Evolutionary conservation across 2,329 filamentous ascomycete genomes (phyloP).

Genomic region (Penicillium oxalicum): DNA sequence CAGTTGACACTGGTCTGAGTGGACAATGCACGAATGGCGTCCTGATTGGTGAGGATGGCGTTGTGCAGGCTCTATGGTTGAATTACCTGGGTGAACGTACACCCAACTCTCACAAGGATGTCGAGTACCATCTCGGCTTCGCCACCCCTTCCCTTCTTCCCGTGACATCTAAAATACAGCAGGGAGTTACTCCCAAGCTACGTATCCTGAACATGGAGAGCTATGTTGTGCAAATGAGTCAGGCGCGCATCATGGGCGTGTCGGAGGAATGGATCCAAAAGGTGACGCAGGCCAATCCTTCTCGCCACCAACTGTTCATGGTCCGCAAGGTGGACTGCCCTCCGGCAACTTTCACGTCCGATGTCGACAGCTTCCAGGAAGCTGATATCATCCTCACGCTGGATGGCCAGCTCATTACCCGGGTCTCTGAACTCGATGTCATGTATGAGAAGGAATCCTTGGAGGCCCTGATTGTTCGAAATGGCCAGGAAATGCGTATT

Average conservation of each 20-base stretch:
- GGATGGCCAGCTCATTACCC: conserved; percentile 87
- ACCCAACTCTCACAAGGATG: conserved; percentile 72
- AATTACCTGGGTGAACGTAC: conserved; percentile 91
- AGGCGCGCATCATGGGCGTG: conserved; percentile 94
- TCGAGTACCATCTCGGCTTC: conserved; percentile 92
- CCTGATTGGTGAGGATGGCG: conserved; percentile 79
- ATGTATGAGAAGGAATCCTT: conserved; percentile 88
- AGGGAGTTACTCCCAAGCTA: conserved; percentile 70
- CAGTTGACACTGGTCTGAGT: conserved; percentile 86
- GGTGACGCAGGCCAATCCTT: conserved; percentile 80
- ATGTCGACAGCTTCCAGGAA: conserved; percentile 67
- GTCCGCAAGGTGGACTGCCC: conserved; percentile 79
- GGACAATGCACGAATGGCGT: conserved; percentile 92
- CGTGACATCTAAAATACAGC: conserved; percentile 79
- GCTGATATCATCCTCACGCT: conserved; percentile 88
- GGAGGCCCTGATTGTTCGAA: conserved; percentile 78
- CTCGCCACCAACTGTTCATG: conserved; percentile 97
- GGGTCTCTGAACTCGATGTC: conserved; percentile 84
- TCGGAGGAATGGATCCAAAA: conserved; percentile 92
- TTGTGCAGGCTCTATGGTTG: conserved; percentile 91
- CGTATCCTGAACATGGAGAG: conserved; percentile 92
- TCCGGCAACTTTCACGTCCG: conserved; percentile 37
- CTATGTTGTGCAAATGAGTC: conserved; percentile 91
- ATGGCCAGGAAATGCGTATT: conserved; percentile 70
- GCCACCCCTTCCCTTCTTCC: conserved; percentile 83